Base-by-base conservation (phyloP, 345 rosid species). In the Tarenaya hassleriana region DNA sequence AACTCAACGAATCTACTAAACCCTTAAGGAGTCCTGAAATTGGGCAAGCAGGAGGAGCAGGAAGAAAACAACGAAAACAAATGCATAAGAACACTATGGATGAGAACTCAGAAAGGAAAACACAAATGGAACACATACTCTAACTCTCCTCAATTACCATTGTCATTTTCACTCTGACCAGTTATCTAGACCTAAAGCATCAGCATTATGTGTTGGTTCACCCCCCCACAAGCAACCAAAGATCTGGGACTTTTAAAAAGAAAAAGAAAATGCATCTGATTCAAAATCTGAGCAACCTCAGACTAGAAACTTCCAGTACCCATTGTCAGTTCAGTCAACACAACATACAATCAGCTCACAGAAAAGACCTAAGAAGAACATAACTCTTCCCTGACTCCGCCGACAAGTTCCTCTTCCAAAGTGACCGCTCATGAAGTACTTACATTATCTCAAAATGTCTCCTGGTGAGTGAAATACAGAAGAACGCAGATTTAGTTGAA, bases 21-120 rank as follows among this genome's bases (percentile, higher is more conserved):
- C 47, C 51, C 24, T 34, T 58, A 27, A 49, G 10, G 49, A 54
- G 52, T 61, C 69, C 67, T 70, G 62, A 38, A 66, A 69, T 34
- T 50, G 65, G 49, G 52, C 34, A 69, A 63, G 34, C 48, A 69
- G 38, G 53, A 55, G 32, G 42, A 63, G 15, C 8, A 64, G 3
- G 18, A 34, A 32, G 65, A 1, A 48, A 60, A 47, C 21, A n/a
- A n/a, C n/a, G n/a, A n/a, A n/a, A n/a, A n/a, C n/a, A n/a, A n/a
- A 47, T 35, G 21, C 51, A 57, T 45, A 20, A 58, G 47, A 56
- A 68, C 49, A 17, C 29, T 51, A 39, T 41, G 35, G 47, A 50
- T 32, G 16, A 34, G 34, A 45, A 53, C 20, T 24, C 9, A n/a
- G 32, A 9, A 10, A 42, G 41, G 5, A 37, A 24, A 64, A 47